Evolutionary conservation across 2,329 filamentous ascomycete species (phyloP).

Genomic region (Diplocarpon rosae): DNA sequence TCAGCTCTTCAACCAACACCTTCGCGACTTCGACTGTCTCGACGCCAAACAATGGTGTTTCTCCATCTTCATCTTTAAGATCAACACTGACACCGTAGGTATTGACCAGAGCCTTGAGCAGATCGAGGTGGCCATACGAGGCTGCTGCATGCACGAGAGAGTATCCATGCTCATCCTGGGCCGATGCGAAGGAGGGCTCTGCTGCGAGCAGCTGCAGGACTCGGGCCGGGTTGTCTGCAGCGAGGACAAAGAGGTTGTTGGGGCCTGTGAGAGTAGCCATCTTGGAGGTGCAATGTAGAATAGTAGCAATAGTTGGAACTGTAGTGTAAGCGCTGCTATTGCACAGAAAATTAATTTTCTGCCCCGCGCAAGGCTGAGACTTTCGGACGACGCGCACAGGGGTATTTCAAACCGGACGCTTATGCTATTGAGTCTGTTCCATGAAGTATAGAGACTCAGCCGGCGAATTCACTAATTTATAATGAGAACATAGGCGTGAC

Average conservation of each 20-base stretch:
- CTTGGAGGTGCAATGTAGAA: not conserved
- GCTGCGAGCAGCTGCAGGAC: slow-evolving; percentile 65
- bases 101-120: slow-evolving; percentile 63
- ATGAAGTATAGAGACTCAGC: not conserved
- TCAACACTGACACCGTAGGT: slow-evolving; percentile 73
- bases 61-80: slow-evolving; percentile 78
- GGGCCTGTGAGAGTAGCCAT: slow-evolving; percentile 11
- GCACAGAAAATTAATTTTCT: not conserved
- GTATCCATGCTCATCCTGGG: slow-evolving; percentile 87
- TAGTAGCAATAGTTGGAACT: not conserved
- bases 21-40: slow-evolving; percentile 72
- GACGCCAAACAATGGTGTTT: slow-evolving; percentile 89
- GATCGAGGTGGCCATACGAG: slow-evolving; percentile 78
- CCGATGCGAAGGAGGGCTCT: slow-evolving; percentile 63
- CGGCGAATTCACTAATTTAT: not conserved
- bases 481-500: not conserved
- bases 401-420: no score
- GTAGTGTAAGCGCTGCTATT: no score
- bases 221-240: slow-evolving; percentile 67
- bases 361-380: not conserved
- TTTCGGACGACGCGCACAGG: not conserved
- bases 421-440: no score
- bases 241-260: slow-evolving; percentile 60
- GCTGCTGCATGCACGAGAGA: slow-evolving; percentile 86
- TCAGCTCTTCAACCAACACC: slow-evolving; percentile 72